These are phyloP conservation scores for Lactifluus hygrophoroides DNA, from an alignment of 768 basidiomycete genomes.

Conservation along the genomic window DNA sequence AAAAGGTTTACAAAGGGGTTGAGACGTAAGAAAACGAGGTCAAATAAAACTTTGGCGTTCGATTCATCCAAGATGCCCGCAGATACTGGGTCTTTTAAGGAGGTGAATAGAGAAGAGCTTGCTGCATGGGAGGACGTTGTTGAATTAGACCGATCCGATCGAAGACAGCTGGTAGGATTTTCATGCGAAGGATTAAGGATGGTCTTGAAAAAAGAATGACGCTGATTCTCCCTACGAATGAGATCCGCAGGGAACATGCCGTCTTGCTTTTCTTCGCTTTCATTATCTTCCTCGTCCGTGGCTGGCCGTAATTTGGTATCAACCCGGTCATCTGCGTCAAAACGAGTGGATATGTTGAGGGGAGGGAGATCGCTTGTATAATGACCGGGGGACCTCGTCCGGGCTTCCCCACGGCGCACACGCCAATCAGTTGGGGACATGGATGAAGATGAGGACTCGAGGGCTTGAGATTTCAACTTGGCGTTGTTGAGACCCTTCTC, in stretches of 20 bases:
- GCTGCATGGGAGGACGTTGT: constrained; percentile 13
- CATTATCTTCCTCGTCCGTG: constrained; percentile 58
- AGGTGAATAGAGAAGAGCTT: constrained; percentile 21
- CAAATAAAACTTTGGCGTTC: constrained; percentile 65
- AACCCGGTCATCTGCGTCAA: constrained; percentile 10
- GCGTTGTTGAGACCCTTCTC: constrained; percentile 76
- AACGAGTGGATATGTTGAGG: constrained; percentile 32
- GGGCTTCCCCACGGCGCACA: constrained; percentile 10
- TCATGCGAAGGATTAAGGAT: constrained; percentile 68
- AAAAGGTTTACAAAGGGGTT: constrained; percentile 88
- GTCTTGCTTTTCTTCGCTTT: constrained; percentile 52
- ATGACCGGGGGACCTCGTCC: constrained; percentile 24
- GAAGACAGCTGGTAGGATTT: constrained; percentile 27
- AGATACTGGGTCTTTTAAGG: constrained; percentile 57
- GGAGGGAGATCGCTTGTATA: constrained; percentile 44
- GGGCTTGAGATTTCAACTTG: constrained; percentile 52
- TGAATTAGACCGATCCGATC: constrained; percentile 31
- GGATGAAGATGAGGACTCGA: constrained; percentile 32
- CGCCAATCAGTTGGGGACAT: constrained; percentile 21
- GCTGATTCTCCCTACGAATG: constrained; percentile 60
- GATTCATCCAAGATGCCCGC: constrained; percentile 62
- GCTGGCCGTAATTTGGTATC: constrained; percentile 14
- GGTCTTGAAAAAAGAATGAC: constrained; percentile 75
- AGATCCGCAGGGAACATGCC: constrained; percentile 65
- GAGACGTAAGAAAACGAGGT: constrained; percentile 70